Evolutionary conservation across 2,329 filamentous ascomycete species (phyloP).

Genomic region (Alternaria gansuensis): DNA sequence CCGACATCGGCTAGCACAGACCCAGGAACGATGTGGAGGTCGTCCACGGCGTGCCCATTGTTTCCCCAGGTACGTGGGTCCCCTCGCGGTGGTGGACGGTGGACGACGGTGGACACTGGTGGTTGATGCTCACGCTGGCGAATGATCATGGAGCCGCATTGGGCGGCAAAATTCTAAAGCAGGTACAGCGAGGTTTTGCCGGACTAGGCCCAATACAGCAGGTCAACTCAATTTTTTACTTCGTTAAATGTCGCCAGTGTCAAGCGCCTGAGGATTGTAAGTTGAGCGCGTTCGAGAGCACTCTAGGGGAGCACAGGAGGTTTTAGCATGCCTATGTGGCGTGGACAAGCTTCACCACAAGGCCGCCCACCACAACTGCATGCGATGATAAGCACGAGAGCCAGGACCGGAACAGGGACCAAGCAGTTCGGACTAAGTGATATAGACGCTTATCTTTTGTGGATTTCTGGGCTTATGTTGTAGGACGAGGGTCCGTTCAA

Average conservation of each 20-base stretch:
- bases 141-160: constrained; percentile 14
- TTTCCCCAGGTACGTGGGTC: constrained; percentile 18
- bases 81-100: constrained; percentile 3
- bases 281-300: constrained; percentile 16
- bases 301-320: constrained; percentile 1
- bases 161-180: constrained; percentile 14
- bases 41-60: constrained; percentile 13
- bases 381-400: constrained; percentile 7
- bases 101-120: constrained; percentile 4
- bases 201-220: constrained; percentile 8
- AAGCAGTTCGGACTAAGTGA: constrained; percentile 13
- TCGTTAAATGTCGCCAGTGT: constrained; percentile 10
- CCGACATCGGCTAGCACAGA: constrained; percentile 18
- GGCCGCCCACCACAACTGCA: constrained; percentile 4
- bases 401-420: constrained; percentile 7
- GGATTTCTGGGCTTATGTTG: constrained; percentile 13
- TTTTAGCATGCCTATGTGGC: constrained; percentile 1
- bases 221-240: constrained; percentile 8
- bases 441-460: constrained; percentile 23
- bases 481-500: constrained; percentile 17
- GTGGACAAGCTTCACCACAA: constrained; percentile 10
- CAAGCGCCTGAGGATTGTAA: constrained; percentile 4
- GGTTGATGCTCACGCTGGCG: constrained; percentile 13
- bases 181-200: constrained; percentile 15
- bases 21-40: constrained; percentile 16